These are phyloP conservation scores for Mucor circinelloides DNA, from an alignment of 371 early-diverging fungal species.

Conservation along the genomic window DNA sequence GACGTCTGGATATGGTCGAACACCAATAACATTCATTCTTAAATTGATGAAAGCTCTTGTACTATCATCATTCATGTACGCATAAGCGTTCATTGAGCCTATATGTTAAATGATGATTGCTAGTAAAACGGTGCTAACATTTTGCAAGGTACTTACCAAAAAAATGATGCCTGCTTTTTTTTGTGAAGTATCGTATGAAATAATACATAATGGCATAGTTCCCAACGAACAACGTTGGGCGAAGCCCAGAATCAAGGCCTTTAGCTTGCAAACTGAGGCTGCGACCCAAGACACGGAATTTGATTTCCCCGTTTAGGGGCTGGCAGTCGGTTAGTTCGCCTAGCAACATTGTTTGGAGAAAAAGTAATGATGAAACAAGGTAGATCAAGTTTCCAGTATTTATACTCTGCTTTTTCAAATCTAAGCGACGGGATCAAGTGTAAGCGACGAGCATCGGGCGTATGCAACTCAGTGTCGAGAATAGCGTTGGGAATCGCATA, in stretches of 20 bases:
- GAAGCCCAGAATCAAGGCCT: neutral
- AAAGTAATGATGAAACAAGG: too few species aligned
- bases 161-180: neutral
- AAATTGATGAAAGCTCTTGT: neutral
- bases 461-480: too few species aligned
- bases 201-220: neutral
- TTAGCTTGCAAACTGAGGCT: neutral
- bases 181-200: neutral
- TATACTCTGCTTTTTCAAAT: too few species aligned
- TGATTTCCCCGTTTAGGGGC: neutral
- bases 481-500: too few species aligned
- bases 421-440: too few species aligned
- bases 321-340: neutral
- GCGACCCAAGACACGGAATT: neutral
- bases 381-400: too few species aligned
- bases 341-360: too few species aligned
- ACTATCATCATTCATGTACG: neutral
- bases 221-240: neutral
- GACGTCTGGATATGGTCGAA: neutral
- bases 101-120: neutral
- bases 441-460: too few species aligned
- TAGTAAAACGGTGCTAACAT: too few species aligned
- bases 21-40: neutral
- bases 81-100: neutral
- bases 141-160: neutral